Evolutionary conservation across 2,329 filamentous ascomycete genomes (phyloP).

Genomic region (Fusarium azukiicola): DNA sequence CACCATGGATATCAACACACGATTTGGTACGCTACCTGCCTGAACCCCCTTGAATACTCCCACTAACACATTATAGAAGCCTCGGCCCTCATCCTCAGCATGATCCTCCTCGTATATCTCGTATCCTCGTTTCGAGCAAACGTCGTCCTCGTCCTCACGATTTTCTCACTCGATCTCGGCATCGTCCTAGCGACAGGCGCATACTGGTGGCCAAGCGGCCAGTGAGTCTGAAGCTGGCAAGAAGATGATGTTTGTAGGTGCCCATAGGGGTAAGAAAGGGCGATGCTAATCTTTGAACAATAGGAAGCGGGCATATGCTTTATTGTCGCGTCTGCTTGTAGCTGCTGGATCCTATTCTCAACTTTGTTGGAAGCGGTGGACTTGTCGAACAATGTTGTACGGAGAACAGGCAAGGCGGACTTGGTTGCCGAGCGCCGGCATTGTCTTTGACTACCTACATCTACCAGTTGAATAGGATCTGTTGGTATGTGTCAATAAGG

Average conservation of each 20-base stretch:
- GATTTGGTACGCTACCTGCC: background rate
- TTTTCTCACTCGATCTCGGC: constrained; percentile 21
- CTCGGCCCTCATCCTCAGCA: background rate
- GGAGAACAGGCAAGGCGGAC: too few species aligned
- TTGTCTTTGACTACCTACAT: too few species aligned
- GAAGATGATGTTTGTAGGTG: constrained; percentile 1
- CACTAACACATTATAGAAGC: background rate
- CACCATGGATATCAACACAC: constrained; percentile 7
- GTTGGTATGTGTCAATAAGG: too few species aligned
- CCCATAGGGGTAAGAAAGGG: background rate
- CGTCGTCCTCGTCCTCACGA: background rate
- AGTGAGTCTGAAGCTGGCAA: background rate
- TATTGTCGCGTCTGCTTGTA: background rate
- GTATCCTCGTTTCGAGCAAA: constrained; percentile 21
- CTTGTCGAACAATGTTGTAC: too few species aligned
- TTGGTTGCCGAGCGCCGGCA: too few species aligned
- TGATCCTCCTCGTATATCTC: constrained; percentile 16
- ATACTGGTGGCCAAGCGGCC: background rate
- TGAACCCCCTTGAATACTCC: background rate
- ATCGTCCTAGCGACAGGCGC: constrained; percentile 2
- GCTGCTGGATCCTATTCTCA: constrained; percentile 18
- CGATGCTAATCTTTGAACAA: background rate
- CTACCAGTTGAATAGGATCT: too few species aligned
- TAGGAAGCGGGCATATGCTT: constrained; percentile 22
- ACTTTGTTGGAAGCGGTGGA: constrained; percentile 11